Conservation (phyloP, 75 land plant genomes). For the Isoetes taiwanensis region DNA sequence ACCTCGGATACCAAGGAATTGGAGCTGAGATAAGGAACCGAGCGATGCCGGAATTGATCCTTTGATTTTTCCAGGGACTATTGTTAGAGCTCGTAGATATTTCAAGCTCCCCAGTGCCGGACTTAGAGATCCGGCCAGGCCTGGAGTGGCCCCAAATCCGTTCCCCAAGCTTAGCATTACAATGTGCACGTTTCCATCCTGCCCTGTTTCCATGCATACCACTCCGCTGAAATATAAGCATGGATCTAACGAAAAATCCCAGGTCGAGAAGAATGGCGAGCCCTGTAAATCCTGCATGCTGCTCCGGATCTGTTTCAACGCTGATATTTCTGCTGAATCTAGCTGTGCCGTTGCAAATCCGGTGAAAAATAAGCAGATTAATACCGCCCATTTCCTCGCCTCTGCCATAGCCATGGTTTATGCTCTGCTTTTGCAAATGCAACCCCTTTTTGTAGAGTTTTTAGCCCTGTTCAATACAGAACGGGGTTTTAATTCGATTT, state of each 20-base stretch:
- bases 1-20: neutral
- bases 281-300: neutral
- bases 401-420: too few relatives aligned
- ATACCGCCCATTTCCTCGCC: too few relatives aligned
- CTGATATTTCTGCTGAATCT: neutral
- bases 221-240: neutral
- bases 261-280: constrained; percentile 1
- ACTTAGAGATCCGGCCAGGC: neutral
- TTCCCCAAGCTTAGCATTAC: constrained; percentile 5
- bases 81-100: neutral
- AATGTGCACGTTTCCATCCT: neutral
- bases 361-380: too few relatives aligned
- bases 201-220: neutral
- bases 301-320: neutral
- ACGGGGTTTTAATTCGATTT: too few relatives aligned
- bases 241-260: neutral
- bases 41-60: neutral
- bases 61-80: neutral
- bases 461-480: too few relatives aligned
- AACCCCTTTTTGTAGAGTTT: too few relatives aligned
- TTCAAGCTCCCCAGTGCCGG: neutral
- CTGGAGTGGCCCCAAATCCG: constrained; percentile 1
- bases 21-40: neutral
- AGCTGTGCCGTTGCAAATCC: neutral
- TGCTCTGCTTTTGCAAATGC: too few relatives aligned